phyloP scores from a whole-genome alignment of 2,329 filamentous ascomycete species.

The Aspergillus fischeri region DNA sequence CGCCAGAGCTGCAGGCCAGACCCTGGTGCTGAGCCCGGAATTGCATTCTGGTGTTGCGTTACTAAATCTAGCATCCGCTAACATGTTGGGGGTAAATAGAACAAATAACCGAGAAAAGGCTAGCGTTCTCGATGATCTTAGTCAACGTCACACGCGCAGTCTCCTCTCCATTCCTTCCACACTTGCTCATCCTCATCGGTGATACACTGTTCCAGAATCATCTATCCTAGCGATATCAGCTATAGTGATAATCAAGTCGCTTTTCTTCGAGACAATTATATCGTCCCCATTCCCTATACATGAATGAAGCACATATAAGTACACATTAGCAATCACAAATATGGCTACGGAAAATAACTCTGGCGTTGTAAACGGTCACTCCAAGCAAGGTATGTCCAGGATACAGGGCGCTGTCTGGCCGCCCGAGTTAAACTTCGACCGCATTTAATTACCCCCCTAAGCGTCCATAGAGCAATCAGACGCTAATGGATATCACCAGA shows the following conservation, averaged over 20 bases:
- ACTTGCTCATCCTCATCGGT: constrained; percentile 8
- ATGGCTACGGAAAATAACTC: constrained; percentile 23
- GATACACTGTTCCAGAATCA: constrained; percentile 5
- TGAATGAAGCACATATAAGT: constrained; percentile 2
- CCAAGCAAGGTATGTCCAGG: constrained; percentile 22
- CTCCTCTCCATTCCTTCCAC: constrained; percentile 17
- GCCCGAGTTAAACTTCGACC: neutral
- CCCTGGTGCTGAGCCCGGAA: constrained; percentile 7
- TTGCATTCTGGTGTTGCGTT: neutral
- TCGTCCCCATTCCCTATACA: neutral
- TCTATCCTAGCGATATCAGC: constrained; percentile 3
- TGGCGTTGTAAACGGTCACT: constrained; percentile 4
- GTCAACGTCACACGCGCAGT: constrained; percentile 34
- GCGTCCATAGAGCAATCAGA: neutral
- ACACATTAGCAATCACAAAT: neutral
- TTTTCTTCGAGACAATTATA: constrained; percentile 9
- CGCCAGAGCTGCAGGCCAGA: neutral
- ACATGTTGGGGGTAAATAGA: neutral
- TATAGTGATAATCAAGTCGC: constrained; percentile 12
- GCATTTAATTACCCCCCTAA: neutral
- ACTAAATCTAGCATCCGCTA: constrained; percentile 4
- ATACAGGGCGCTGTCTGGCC: neutral
- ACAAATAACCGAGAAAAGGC: constrained; percentile 13
- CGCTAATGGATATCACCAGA: constrained; percentile 8
- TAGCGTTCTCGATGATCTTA: constrained; percentile 24